phyloP scores from a whole-genome alignment of 1,284 basidiomycete species.

The Anthracocystis panici-leucophaei region DNA sequence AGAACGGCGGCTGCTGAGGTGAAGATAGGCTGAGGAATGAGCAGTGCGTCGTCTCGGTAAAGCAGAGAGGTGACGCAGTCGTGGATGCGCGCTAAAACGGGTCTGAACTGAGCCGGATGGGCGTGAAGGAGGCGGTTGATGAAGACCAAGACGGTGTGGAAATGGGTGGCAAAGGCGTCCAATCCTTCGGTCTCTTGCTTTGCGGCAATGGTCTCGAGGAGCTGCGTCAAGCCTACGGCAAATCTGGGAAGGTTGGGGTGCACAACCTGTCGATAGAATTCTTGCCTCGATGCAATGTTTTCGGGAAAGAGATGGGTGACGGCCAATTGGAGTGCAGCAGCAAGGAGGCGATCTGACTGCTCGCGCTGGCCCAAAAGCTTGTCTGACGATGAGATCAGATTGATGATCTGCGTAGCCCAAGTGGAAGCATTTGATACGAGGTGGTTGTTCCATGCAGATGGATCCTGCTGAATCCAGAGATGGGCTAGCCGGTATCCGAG shows the following conservation, averaged over 20 bases:
- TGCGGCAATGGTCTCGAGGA: conserved; percentile 17
- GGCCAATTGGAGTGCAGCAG: conserved; percentile 28
- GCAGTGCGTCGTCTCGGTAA: conserved; percentile 21
- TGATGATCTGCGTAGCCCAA: conserved; percentile 50
- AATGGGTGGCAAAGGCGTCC: conserved; percentile 7
- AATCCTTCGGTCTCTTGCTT: conserved; percentile 13
- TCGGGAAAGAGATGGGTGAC: conserved; percentile 35
- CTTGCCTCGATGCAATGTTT: conserved; percentile 36
- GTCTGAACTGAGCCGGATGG: conserved; percentile 49
- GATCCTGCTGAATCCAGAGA: conserved; percentile 47
- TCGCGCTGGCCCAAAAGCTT: conserved; percentile 28
- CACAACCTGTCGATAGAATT: conserved; percentile 56
- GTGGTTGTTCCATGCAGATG: conserved; percentile 39
- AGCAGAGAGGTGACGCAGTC: conserved; percentile 38
- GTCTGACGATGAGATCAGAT: conserved; percentile 31
- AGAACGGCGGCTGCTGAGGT: conserved; percentile 39
- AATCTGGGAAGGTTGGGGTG: conserved; percentile 48
- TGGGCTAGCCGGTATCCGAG: conserved; percentile 42
- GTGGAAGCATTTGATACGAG: conserved; percentile 38
- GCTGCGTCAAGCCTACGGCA: conserved; percentile 20
- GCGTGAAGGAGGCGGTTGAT: conserved; percentile 32
- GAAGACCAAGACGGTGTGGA: conserved; percentile 30
- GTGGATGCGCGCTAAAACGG: conserved; percentile 45
- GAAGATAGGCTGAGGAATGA: conserved; percentile 18
- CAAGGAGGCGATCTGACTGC: conserved; percentile 25